Evolutionary conservation across 441 rosid genomes (phyloP), one percentile per base, ranked within the genome.

Genomic region (Populus hybrid): DNA sequence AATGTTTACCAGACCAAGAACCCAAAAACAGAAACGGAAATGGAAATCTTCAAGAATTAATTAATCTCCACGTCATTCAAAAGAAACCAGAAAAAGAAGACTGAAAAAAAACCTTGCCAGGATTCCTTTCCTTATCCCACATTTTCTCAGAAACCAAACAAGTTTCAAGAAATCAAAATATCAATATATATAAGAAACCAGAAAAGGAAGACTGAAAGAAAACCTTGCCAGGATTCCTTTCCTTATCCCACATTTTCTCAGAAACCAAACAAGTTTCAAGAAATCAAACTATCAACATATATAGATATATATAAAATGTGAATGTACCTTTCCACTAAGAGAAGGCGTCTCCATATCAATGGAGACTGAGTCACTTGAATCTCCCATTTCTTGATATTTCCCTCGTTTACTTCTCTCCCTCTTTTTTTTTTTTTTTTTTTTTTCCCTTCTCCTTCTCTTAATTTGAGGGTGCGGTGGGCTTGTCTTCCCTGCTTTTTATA

Each of bases 361-460:
- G 86, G 94, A 93, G 73, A 90, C 90, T 68, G 93, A 93, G 84
- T 86, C 95, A 87, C 90, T 90, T 26, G 95, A 92, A 87, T 87
- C 95, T 69, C 81, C 97, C 99, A 95, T 95, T 64, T 12, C 57
- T 46, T 46, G 18, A 3, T 46, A 46, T 73, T 46, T 26, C 46
- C 28, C 14, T 69, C 61, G 70, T 72, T 67, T 67, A 74, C 72
- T 70, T 32, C 75, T 74, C 75, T 76, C 77, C 74, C 69, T 64
- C 53, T 75, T 79, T 20, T 69, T 70, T 74, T 70, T 74, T 72
- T 75, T 70, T 74, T 74, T 73, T 72, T 75, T 71, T 70, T 79
- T 69, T 76, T 30, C 59, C 30, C 72, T 36, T 46, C 72, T 68
- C 23, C 57, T 68, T 67, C 57, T 75, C 24, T 53, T 63, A 75